These are phyloP conservation scores for Astrephomene gubernaculifera DNA, from an alignment of 139 green algal genomes.

Conservation along the genomic window DNA sequence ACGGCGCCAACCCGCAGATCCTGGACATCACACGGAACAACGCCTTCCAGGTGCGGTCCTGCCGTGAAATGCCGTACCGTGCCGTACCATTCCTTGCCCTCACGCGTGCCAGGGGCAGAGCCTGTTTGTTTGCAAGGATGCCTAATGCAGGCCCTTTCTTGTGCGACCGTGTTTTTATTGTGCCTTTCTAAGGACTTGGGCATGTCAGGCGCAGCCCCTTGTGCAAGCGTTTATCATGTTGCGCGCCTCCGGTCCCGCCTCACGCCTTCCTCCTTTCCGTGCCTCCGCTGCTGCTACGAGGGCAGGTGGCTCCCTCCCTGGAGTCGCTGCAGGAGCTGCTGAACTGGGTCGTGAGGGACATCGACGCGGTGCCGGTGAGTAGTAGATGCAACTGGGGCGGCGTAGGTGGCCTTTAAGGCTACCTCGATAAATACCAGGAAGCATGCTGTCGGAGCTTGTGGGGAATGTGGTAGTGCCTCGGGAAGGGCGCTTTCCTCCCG, in stretches of 20 bases:
- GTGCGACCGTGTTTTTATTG: not conserved
- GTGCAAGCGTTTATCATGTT: not conserved
- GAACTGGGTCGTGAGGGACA: conserved; percentile 33
- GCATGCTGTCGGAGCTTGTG: not conserved
- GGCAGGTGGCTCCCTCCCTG: conserved; percentile 20
- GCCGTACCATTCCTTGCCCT: not conserved
- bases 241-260: not conserved
- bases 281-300: not conserved
- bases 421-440: not conserved
- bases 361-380: conserved; percentile 32
- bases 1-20: conserved; percentile 38
- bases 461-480: not conserved
- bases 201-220: not conserved
- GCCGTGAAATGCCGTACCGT: not conserved
- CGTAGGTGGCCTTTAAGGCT: not conserved
- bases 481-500: not conserved
- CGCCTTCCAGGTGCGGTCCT: conserved; percentile 27
- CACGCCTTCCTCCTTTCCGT: not conserved
- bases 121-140: not conserved
- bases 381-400: not conserved
- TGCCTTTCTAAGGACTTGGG: not conserved
- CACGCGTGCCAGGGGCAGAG: too few species aligned
- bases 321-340: conserved; percentile 31
- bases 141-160: not conserved
- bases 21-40: conserved; percentile 43